Evolutionary conservation across 2,329 filamentous ascomycete genomes (phyloP).

Genomic region (Ophidiomyces ophidiicola): DNA sequence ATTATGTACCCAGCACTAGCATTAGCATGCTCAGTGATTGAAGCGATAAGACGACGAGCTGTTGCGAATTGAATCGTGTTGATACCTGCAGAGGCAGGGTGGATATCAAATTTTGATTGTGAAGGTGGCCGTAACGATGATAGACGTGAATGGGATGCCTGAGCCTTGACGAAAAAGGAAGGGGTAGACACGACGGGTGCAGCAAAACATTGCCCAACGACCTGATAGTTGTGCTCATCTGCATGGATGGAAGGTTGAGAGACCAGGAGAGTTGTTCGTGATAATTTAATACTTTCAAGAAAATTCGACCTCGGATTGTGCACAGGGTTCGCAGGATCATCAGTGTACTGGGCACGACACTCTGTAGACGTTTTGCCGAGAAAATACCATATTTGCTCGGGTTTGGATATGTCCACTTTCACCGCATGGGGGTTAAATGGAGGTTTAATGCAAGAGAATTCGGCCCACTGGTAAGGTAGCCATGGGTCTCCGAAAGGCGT

Average conservation of each 20-base stretch:
- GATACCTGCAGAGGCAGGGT: conserved; percentile 3
- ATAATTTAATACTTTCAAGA: conserved; percentile 36
- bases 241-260: conserved; percentile 21
- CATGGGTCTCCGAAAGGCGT: conserved; percentile 51
- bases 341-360: conserved; percentile 79
- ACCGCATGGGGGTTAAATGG: conserved; percentile 48
- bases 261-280: conserved; percentile 22
- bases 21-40: conserved; percentile 37
- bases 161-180: not conserved
- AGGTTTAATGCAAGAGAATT: conserved; percentile 57
- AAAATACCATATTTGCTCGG: conserved; percentile 77
- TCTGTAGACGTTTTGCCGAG: conserved; percentile 78
- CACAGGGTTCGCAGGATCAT: conserved; percentile 47
- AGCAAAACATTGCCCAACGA: conserved; percentile 4
- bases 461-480: conserved; percentile 55
- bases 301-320: conserved; percentile 41
- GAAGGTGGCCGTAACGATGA: too few relatives aligned
- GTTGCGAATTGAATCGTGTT: conserved; percentile 13
- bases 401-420: conserved; percentile 59
- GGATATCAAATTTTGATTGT: conserved; percentile 13
- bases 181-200: conserved; percentile 2
- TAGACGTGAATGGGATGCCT: conserved; percentile 1
- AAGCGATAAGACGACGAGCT: conserved; percentile 31
- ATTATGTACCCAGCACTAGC: conserved; percentile 34
- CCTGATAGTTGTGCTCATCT: conserved; percentile 17